Percentiles rank a stretch among this genome's conserved stretches.
Evolutionary conservation across 148 eudicot genomes (phyloP).

Genomic region (Camellia lanceoleosa): DNA sequence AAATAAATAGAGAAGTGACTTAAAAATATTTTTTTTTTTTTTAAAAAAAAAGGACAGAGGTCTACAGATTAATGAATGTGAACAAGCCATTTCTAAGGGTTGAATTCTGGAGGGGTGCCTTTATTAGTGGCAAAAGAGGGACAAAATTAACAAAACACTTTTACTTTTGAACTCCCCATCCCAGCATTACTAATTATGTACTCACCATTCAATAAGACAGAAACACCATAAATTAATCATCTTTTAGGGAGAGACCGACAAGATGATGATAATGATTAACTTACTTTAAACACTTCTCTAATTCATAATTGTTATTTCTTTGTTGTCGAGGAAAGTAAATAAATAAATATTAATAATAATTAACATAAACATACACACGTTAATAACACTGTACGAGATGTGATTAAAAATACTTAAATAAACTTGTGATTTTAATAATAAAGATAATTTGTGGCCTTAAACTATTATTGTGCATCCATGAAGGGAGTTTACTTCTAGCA

Average conservation of each 20-base stretch:
- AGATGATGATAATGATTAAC: not conserved
- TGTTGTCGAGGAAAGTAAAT: not conserved
- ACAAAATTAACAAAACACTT: not conserved
- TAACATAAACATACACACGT: no score
- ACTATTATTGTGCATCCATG: no score
- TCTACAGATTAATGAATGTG: conserved; percentile 9
- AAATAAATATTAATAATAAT: not conserved
- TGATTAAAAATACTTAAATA: no score
- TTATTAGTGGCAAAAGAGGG: conserved; percentile 20
- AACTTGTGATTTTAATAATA: no score
- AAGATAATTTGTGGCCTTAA: no score
- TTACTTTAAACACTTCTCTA: not conserved
- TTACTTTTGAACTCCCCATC: not conserved
- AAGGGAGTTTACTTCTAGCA: no score
- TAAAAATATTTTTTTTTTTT: no score
- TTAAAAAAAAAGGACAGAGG: conserved; percentile 8
- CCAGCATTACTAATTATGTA: conserved; percentile 2
- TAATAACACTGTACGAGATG: no score
- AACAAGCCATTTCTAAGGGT: not conserved
- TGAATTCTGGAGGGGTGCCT: conserved; percentile 10
- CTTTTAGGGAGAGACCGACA: not conserved
- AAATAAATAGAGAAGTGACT: not conserved
- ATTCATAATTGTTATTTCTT: not conserved
- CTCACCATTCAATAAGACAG: conserved; percentile 10
- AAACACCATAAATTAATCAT: not conserved